Conservation (phyloP, 805 yeast genomes). For the Pichia cabralensis region DNA sequence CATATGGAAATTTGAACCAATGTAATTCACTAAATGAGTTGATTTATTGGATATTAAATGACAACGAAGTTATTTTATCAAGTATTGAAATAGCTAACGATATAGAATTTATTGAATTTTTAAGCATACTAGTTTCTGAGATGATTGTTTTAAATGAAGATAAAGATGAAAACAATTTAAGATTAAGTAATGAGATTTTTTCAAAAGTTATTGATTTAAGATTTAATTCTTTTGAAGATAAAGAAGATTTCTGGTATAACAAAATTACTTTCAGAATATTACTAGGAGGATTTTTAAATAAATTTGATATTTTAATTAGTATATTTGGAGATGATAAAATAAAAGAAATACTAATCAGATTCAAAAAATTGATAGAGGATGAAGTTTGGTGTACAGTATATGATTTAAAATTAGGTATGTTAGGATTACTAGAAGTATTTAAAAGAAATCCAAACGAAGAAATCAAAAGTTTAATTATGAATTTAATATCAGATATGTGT, state of each 20-base stretch:
- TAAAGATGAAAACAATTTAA: conserved; percentile 6
- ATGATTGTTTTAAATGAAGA: conserved; percentile 5
- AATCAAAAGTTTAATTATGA: conserved; percentile 10
- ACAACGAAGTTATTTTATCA: no score
- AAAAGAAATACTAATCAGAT: conserved; percentile 2
- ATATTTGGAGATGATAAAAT: conserved; percentile 6
- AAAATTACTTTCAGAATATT: conserved; percentile 5
- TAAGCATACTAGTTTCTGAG: conserved; percentile 12
- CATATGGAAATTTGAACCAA: conserved; percentile 27
- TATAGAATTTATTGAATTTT: conserved; percentile 16
- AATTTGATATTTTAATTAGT: conserved; percentile 1
- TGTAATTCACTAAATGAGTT: conserved; percentile 15
- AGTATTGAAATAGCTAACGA: conserved; percentile 14
- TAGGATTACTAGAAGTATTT: conserved; percentile 33
- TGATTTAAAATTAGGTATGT: conserved; percentile 43
- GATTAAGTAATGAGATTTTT: conserved; percentile 8
- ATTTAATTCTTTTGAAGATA: conserved; percentile 6
- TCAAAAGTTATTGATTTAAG: conserved; percentile 3
- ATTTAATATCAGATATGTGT: conserved; percentile 1
- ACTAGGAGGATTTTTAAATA: conserved; percentile 8
- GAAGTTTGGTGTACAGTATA: conserved; percentile 33
- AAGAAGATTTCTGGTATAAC: conserved; percentile 11
- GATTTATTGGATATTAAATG: conserved; percentile 13
- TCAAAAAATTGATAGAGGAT: conserved; percentile 4
- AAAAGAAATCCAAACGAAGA: conserved; percentile 21